Evolutionary conservation across 2,329 filamentous ascomycete genomes (phyloP).

Genomic region (Colletotrichum salicis): DNA sequence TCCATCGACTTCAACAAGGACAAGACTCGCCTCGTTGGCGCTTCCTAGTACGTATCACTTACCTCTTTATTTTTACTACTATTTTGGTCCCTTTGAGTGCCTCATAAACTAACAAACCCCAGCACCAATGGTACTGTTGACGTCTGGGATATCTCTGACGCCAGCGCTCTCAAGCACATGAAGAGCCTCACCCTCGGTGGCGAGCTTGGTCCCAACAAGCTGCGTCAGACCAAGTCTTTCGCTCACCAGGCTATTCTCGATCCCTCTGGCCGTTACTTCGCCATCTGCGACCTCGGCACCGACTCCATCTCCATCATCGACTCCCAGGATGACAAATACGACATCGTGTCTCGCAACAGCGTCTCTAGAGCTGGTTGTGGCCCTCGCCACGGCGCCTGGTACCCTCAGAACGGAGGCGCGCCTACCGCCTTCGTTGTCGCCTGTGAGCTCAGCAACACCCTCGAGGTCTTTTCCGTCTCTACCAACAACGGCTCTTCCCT

Average conservation of each 20-base stretch:
- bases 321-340: conserved; percentile 52
- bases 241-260: conserved; percentile 62
- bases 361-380: conserved; percentile 54
- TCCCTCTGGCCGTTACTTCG: conserved; percentile 60
- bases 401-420: conserved; percentile 44
- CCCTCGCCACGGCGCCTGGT: conserved; percentile 63
- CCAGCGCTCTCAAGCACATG: conserved; percentile 47
- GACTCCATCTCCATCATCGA: conserved; percentile 60
- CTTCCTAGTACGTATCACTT: conserved; percentile 46
- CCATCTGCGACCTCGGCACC: conserved; percentile 60
- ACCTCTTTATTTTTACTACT: neutral
- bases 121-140: conserved; percentile 52
- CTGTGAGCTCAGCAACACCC: conserved; percentile 57
- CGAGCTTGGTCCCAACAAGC: conserved; percentile 46
- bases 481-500: conserved; percentile 49
- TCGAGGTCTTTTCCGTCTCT: conserved; percentile 54
- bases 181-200: conserved; percentile 51
- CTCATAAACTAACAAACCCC: neutral
- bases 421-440: conserved; percentile 59
- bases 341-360: conserved; percentile 47
- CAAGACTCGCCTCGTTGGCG: conserved; percentile 56
- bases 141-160: conserved; percentile 55
- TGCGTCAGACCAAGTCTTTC: conserved; percentile 46
- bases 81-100: neutral
- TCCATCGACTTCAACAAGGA: conserved; percentile 59